Base-by-base conservation (phyloP, 2,329 filamentous ascomycete genomes). In the Chaetomium olivaceum region DNA sequence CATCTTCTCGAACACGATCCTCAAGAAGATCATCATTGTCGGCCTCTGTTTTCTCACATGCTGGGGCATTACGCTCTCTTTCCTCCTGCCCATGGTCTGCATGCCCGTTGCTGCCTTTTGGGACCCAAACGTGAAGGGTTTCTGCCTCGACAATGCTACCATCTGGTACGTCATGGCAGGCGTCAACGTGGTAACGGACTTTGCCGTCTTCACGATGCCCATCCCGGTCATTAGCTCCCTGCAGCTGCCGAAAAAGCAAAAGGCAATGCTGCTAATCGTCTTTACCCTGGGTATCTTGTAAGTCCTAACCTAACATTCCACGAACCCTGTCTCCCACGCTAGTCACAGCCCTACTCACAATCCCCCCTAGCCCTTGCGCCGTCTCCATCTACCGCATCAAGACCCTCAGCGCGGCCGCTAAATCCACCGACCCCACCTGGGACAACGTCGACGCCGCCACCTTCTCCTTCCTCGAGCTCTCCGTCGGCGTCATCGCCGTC, bases 381-480 rank as follows among this genome's bases (percentile, higher is more conserved):
- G 73, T 77, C 14, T 77, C 76, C 21, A 73, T 77, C 58, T 72
- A 79, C 51, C 75, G 77, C 54, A 73, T 77, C 64, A 73, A 70
- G 1, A 74, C 73, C 14, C 73, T 79, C 54, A 63, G 69, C 46
- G 67, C 71, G 12, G 70, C 71, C 14, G 68, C 74, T n/a, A 64
- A 46, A 0, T 71, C 73, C 2, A 64, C 65, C 21, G 77, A 78
- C 64, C 58, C 67, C 1, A 78, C 76, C 4, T 79, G 73, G 68
- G 72, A 77, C 55, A 73, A 77, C 60, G 69, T 73, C 8, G 58
- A 65, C n/a, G 74, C 73, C 4, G 73, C 73, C 16, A 72, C 76
- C 69, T 80, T 78, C 76, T 77, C 76, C 23, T 73, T 79, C 57
- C 74, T 78, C 61, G 79, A 80, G 67, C 76, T 79, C 66, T 76